Evolutionary conservation across 1,284 basidiomycete genomes (phyloP).

Genomic region (Ceratobasidium sp.): DNA sequence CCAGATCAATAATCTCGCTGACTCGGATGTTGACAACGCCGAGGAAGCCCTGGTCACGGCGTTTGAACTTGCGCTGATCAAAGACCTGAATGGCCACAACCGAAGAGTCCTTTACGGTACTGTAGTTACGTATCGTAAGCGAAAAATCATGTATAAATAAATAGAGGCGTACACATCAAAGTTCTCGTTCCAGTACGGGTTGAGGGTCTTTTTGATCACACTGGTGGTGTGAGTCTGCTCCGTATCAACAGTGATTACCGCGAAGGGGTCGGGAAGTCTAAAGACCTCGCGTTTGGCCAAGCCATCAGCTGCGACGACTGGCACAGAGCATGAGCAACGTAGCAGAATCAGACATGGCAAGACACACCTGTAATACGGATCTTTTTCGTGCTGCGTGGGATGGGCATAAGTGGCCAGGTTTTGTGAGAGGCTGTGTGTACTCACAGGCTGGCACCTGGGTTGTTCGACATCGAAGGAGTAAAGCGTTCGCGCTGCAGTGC

Average conservation of each 20-base stretch:
- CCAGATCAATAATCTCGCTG: constrained; percentile 86
- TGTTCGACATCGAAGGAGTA: constrained; percentile 21
- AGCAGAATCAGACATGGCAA: not conserved
- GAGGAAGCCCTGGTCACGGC: constrained; percentile 92
- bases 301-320: constrained; percentile 89
- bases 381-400: constrained; percentile 49
- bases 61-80: constrained; percentile 96
- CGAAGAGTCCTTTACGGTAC: constrained; percentile 87
- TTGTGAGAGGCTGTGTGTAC: not conserved
- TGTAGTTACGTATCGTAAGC: constrained; percentile 50
- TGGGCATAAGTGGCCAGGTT: not conserved
- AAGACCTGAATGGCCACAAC: constrained; percentile 94
- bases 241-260: constrained; percentile 92
- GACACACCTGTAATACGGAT: constrained; percentile 51
- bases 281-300: constrained; percentile 90
- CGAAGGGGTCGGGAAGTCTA: constrained; percentile 91
- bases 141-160: constrained; percentile 31
- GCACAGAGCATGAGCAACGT: constrained; percentile 3
- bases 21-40: constrained; percentile 93
- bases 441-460: constrained; percentile 31
- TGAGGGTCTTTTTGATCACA: constrained; percentile 86
- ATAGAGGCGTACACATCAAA: constrained; percentile 74
- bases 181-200: constrained; percentile 94
- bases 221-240: constrained; percentile 93
- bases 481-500: constrained; percentile 12